A percentile compares a stretch with the other conserved stretches of the same genome.
Conservation (phyloP, 495 filamentous ascomycete species). For the Hypoxylon fuscum region DNA sequence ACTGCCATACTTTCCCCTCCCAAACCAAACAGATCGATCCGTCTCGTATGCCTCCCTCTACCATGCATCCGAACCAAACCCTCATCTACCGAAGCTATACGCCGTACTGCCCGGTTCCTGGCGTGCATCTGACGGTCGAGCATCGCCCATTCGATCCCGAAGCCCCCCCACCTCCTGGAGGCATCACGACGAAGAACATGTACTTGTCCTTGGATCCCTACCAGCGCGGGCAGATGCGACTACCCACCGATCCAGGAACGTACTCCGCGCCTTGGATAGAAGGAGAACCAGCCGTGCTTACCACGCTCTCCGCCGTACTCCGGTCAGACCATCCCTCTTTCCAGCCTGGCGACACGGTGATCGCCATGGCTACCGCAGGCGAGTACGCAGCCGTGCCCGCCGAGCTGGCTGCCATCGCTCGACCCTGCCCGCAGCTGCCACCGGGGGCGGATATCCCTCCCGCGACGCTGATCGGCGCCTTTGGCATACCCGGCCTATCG, state of each 20-base stretch:
- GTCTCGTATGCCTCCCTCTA: not conserved
- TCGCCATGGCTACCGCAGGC: conserved; percentile 60
- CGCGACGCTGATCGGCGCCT: conserved; percentile 64
- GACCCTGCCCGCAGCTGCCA: conserved; percentile 60
- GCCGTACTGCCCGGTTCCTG: conserved; percentile 66
- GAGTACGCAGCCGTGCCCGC: conserved; percentile 60
- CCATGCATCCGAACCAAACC: conserved; percentile 71
- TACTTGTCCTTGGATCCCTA: conserved; percentile 83
- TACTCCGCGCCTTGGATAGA: conserved; percentile 64
- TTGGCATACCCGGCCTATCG: conserved; percentile 80
- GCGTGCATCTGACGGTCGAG: conserved; percentile 72
- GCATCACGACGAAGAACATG: conserved; percentile 71
- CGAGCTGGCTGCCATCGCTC: conserved; percentile 41
- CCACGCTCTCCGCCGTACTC: conserved; percentile 64
- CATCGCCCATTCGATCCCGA: conserved; percentile 66
- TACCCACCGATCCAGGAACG: conserved; percentile 53
- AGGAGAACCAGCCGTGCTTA: conserved; percentile 61
- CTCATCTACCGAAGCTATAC: conserved; percentile 74
- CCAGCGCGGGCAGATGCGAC: conserved; percentile 69
- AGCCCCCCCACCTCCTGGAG: conserved; percentile 64
- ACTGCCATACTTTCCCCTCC: no score
- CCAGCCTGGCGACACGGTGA: conserved; percentile 68
- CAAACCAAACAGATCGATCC: no score
- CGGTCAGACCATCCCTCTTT: conserved; percentile 67
- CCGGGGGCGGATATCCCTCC: conserved; percentile 57